Evolutionary conservation across 2,329 filamentous ascomycete genomes (phyloP), one percentile per base, ranked within the genome.

Genomic region (Xylaria sp.): DNA sequence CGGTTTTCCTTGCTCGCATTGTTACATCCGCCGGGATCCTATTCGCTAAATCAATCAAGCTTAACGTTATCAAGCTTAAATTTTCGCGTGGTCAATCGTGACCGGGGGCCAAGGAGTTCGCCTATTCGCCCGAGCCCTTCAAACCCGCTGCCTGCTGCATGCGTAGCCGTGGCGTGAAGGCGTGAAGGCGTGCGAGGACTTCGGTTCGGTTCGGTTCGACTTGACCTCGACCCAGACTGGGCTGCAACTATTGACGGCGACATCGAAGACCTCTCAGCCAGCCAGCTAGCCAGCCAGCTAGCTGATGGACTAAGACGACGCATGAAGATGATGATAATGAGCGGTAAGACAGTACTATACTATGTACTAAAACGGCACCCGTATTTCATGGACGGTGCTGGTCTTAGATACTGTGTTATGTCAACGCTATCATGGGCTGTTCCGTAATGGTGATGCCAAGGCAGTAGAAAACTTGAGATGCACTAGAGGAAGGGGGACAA

Each of bases 41-140:
- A 69, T 66, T 69, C 67, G 67, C 67, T 59, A 62, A 44, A 63
- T 60, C 54, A 60, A 60, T 69, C 67, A 69, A 69, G 53, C 63
- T 67, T 67, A 67, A 67, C 36, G 59, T 59, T 67, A 59, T 67
- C 65, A 63, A 67, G 65, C 65, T 69, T 69, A 69, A 66, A 63
- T 66, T 59, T 49, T 63, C 59, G 63, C 63, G 53, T 69, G 67
- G 59, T 57, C 44, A 6, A 59, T 58, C 58, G 44, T 13, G 63
- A 62, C 17, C 38, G 38, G 42, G 58, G 36, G n/a, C 23, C 15
- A 20, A 62, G 59, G 49, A 23, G 46, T 23, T 58, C 49, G 44
- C 60, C 59, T 53, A 61, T 57, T 62, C 42, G 49, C 20, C 33
- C 48, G 20, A 59, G 54, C 6, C 15, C 36, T 13, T 46, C 26